phyloP scores from a whole-genome alignment of 2,329 filamentous ascomycete genomes.

The Onygenales sp. region DNA sequence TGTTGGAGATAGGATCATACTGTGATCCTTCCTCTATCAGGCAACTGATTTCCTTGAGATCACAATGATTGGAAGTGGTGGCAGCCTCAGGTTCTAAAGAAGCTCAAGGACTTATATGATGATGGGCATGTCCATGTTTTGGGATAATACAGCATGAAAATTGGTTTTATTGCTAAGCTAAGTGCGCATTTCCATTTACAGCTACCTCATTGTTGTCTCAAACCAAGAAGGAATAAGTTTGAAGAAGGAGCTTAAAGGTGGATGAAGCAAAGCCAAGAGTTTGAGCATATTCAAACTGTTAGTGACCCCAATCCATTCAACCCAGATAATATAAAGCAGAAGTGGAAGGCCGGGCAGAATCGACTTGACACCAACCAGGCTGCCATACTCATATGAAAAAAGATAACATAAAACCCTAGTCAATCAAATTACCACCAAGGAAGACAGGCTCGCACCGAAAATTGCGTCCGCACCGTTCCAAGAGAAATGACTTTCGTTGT shows the following conservation, averaged over 20 bases:
- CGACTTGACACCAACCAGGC: too few relatives aligned
- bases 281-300: constrained; percentile 77
- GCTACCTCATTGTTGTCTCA: constrained; percentile 70
- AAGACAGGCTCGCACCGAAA: too few relatives aligned
- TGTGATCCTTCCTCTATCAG: constrained; percentile 68
- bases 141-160: not conserved
- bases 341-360: too few relatives aligned
- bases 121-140: constrained; percentile 47
- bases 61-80: constrained; percentile 92
- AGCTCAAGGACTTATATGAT: constrained; percentile 58
- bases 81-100: constrained; percentile 59
- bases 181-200: constrained; percentile 23
- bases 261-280: constrained; percentile 58
- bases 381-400: too few relatives aligned
- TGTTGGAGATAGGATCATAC: constrained; percentile 64
- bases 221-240: constrained; percentile 82
- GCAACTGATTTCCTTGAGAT: constrained; percentile 64
- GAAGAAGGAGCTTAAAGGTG: constrained; percentile 60
- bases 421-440: too few relatives aligned
- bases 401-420: too few relatives aligned
- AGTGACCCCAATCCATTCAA: constrained; percentile 46
- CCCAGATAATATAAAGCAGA: too few relatives aligned
- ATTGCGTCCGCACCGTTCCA: too few relatives aligned
- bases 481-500: too few relatives aligned
- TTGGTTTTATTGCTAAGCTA: constrained; percentile 7